Evolutionary conservation across 345 rosid genomes (phyloP).

Genomic region (Anacardium occidentale): DNA sequence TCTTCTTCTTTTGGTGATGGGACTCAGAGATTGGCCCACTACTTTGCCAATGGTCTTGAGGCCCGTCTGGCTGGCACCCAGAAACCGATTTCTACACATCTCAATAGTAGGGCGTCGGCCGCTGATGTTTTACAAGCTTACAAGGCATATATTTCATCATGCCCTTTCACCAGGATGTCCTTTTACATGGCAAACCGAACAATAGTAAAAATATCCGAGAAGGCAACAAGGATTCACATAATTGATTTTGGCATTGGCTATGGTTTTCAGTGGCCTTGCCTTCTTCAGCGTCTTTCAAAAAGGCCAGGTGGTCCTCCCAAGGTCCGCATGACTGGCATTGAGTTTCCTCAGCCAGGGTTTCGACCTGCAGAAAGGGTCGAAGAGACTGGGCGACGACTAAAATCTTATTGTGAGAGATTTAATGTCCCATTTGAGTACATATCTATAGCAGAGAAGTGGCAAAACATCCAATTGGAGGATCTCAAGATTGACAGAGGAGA

Average conservation of each 20-base stretch:
- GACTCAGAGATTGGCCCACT: conserved; percentile 39
- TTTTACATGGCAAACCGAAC: conserved; percentile 49
- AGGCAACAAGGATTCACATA: conserved; percentile 58
- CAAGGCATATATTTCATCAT: conserved; percentile 48
- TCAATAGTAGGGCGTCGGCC: conserved; percentile 37
- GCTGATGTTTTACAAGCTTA: conserved; percentile 60
- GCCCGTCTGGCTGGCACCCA: conserved; percentile 55
- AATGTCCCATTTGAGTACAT: conserved; percentile 57
- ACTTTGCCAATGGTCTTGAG: conserved; percentile 69
- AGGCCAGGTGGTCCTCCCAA: conserved; percentile 51
- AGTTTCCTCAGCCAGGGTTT: conserved; percentile 80
- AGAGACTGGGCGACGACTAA: conserved; percentile 64
- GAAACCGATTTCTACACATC: conserved; percentile 33
- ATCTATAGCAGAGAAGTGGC: conserved; percentile 70
- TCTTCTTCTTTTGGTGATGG: conserved; percentile 40
- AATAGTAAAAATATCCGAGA: conserved; percentile 43
- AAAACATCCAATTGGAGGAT: conserved; percentile 61
- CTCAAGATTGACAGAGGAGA: conserved; percentile 54
- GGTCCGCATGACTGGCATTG: conserved; percentile 74
- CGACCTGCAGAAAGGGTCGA: conserved; percentile 69
- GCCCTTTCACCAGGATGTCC: conserved; percentile 63
- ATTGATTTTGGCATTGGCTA: conserved; percentile 79
- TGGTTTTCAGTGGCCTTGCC: conserved; percentile 92
- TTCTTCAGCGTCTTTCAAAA: conserved; percentile 54
- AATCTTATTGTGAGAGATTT: conserved; percentile 60